Base-by-base conservation (phyloP, 768 basidiomycete genomes). In the Phlebiopsis flavidoalba region DNA sequence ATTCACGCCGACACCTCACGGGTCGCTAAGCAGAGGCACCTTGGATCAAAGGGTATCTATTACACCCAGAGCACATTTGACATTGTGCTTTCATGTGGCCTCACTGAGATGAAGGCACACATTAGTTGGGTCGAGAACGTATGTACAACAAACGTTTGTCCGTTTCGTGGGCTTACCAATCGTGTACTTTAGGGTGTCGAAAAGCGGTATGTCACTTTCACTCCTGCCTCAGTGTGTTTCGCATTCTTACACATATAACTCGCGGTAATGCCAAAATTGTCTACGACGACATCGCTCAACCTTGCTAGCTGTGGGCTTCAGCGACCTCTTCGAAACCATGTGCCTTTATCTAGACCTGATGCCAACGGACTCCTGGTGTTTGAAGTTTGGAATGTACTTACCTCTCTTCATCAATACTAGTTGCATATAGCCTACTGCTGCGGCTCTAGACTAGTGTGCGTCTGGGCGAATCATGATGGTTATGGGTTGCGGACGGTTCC, bases 51-150 rank as follows among this genome's bases (percentile, higher is more conserved):
- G 4, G 66, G 65, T 14, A 12, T 8, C 2, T 76, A 72, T 24
- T 73, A 69, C 54, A 65, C 64, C 43, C 69, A 49, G 61, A 69
- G 46, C 60, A 24, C 69, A 10, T 81, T 75, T 55, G 73, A 76
- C 7, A 67, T 82, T 31, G 69, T 80, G 36, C 62, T 82, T 53
- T 72, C 71, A 55, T 78, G 79, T 45, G 81, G 81, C 0, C 51
- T 75, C 33, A 78, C 80, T 0, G 80, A 82, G 55, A 56, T 82
- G 17, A 74, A 79, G 59, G 79, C 79, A 0, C 77, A 79, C 48
- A 73, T 80, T n/a, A 64, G 70, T 10, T 82, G 81, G 81, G 67
- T 63, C 49, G 79, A 80, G 21, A 53, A 66, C 19, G 67, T 66
- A 43, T 21, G 63, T 45, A 15, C 12, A 26, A 26, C 8, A 33